Base-by-base conservation (phyloP, 345 rosid genomes). In the Dovyalis caffra region DNA sequence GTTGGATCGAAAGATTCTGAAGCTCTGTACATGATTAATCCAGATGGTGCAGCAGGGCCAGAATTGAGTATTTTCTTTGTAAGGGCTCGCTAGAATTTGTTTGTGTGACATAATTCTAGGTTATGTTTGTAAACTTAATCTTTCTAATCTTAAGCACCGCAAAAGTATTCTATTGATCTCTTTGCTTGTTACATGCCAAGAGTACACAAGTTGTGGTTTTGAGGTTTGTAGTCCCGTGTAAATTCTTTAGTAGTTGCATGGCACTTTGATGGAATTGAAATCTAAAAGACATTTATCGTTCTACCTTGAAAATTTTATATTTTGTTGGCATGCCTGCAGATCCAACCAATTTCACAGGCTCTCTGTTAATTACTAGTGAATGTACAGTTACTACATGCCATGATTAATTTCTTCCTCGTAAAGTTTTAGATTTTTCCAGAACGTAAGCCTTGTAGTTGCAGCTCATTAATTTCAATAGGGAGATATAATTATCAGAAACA, bases 11-110 rank as follows among this genome's bases (percentile, higher is more conserved):
- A 91, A 62, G 99, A 95, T 73, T 92, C 97, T 14, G 99, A 91
- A 81, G 90, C 99, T 73, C 76, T 91, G 65, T 89, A 95, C 78
- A 95, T 95, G 99, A 92, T 92, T 49, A 95, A 95, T 82, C 97
- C 99, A 26, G 98, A 91, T 57, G 98, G 97, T 61, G 92, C 89
- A 23, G 83, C 88, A 2, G 97, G 91, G 4, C 92, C 99, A 0
- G 99, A 95, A 76, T 84, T 95, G 68, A 95, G 99, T 78, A 88
- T 95, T 82, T 95, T 89, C 92, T 91, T 95, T 77, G 88, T 89
- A 33, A 85, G 97, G 79, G 84, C 87, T 87, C 90, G 70, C 77
- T 90, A 80, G 76, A 15, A 6, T 23, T 40, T n/a, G 23, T 63
- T 31, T 9, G 51, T 38, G 43, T 71, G 33, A 18, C 26, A 67